Evolutionary conservation across 345 rosid species (phyloP).

Genomic region (Chamaenerion angustifolium): DNA sequence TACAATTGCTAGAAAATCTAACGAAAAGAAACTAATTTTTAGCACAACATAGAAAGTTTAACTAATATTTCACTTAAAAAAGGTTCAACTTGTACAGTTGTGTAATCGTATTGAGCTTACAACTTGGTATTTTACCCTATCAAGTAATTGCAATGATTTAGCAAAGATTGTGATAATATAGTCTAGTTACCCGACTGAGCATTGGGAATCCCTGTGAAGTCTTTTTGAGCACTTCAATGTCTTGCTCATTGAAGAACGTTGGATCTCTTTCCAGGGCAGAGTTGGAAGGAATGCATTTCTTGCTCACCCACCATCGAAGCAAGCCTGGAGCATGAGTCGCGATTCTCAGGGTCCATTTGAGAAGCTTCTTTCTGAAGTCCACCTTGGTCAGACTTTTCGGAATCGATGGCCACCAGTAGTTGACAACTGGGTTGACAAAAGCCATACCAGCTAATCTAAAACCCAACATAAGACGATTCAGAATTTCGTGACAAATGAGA

Average conservation of each 20-base stretch:
- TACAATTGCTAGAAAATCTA: no score
- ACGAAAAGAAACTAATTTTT: no score
- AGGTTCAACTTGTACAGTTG: no score
- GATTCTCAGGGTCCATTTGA: slow-evolving; percentile 36
- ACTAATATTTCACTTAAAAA: no score
- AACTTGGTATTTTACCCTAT: no score
- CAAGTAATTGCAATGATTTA: no score
- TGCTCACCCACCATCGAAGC: slow-evolving; percentile 68
- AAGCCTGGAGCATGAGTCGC: slow-evolving; percentile 52
- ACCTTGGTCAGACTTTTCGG: slow-evolving; percentile 36
- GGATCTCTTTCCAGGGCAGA: slow-evolving; percentile 45
- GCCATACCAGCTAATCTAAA: slow-evolving; percentile 76
- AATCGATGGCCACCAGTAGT: slow-evolving; percentile 70
- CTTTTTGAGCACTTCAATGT: slow-evolving; percentile 49
- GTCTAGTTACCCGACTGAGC: slow-evolving; percentile 55
- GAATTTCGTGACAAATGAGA: no score
- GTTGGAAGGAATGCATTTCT: slow-evolving; percentile 45
- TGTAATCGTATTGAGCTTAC: no score
- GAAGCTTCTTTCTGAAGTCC: slow-evolving; percentile 48
- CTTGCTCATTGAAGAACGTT: slow-evolving; percentile 44
- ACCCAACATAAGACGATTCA: neutral
- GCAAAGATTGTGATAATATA: no score
- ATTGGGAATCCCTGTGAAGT: slow-evolving; percentile 60
- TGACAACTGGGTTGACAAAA: slow-evolving; percentile 55
- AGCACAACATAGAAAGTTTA: no score